A percentile compares a stretch with the other conserved stretches of the same genome.
Conservation (phyloP, 192 early-diverging fungal species). For the Coemansia sp. region DNA sequence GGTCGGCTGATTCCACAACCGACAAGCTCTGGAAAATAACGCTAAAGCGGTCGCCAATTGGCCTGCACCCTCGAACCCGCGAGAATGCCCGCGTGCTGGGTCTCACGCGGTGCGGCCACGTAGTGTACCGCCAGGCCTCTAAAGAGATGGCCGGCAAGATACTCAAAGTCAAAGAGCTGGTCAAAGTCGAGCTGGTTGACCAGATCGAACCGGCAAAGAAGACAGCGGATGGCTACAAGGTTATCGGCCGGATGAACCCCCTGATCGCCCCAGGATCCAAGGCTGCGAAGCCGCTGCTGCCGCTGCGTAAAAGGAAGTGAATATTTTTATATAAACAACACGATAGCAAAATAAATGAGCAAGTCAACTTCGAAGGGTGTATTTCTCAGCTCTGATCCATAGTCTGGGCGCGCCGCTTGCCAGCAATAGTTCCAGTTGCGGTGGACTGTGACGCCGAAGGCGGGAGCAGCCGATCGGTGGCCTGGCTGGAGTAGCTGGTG, state of each 20-base stretch:
- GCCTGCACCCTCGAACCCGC: conserved; percentile 52
- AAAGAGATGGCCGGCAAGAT: conserved; percentile 58
- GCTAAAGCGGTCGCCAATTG: conserved; percentile 56
- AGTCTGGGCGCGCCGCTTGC: conserved; percentile 40
- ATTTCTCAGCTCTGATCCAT: conserved; percentile 23
- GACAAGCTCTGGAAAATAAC: conserved; percentile 58
- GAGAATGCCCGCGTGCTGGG: conserved; percentile 54
- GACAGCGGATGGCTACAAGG: conserved; percentile 35
- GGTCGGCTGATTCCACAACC: background rate
- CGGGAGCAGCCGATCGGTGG: conserved; percentile 18
- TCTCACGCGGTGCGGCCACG: conserved; percentile 53
- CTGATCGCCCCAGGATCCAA: conserved; percentile 40
- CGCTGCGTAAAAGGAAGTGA: conserved; percentile 17
- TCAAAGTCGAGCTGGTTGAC: conserved; percentile 53
- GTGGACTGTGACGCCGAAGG: background rate
- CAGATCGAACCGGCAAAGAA: conserved; percentile 19
- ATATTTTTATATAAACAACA: conserved; percentile 1
- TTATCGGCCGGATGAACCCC: conserved; percentile 45
- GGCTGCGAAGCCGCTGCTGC: conserved; percentile 43
- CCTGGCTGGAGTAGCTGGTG: conserved; percentile 33
- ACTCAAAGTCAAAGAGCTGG: conserved; percentile 61
- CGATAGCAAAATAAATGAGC: background rate
- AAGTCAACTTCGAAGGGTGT: too few relatives aligned
- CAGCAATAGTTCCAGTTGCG: background rate
- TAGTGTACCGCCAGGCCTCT: conserved; percentile 54